Percentiles rank a stretch among this genome's conserved stretches.
Evolutionary conservation across 345 rosid genomes (phyloP).

Genomic region (Citrus cavaleriei): DNA sequence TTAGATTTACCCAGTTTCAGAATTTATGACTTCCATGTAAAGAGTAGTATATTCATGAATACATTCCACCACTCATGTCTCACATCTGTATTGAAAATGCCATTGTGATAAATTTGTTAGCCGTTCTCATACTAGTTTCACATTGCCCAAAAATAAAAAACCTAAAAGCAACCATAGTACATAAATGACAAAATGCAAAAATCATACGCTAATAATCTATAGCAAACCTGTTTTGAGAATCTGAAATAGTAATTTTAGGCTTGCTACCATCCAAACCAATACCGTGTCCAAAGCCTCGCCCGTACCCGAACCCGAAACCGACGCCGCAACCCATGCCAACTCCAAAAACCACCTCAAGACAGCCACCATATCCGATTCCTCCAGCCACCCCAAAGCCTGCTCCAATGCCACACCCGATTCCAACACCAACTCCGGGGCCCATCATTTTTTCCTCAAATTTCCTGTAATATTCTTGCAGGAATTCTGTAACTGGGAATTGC

Average conservation of each 20-base stretch:
- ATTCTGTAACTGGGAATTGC: conserved; percentile 34
- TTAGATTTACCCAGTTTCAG: not conserved
- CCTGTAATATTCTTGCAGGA: conserved; percentile 25
- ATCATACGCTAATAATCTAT: not conserved
- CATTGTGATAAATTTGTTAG: not conserved
- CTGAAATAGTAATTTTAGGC: not conserved
- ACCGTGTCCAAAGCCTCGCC: conserved; percentile 43
- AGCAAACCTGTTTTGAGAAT: conserved; percentile 13
- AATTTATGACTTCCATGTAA: not conserved
- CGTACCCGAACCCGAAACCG: conserved; percentile 45
- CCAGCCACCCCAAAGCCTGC: conserved; percentile 42
- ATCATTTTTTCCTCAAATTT: conserved; percentile 25
- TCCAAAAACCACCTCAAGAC: conserved; percentile 28
- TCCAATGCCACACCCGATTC: conserved; percentile 49
- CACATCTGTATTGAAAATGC: not conserved
- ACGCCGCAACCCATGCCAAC: conserved; percentile 50
- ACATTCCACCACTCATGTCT: not conserved
- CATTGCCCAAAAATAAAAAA: not conserved
- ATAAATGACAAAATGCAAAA: not conserved
- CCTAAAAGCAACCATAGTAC: too few species aligned
- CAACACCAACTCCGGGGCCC: conserved; percentile 44
- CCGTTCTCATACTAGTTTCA: too few species aligned
- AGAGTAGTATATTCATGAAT: not conserved
- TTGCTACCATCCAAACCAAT: conserved; percentile 21
- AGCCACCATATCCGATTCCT: conserved; percentile 39